Conservation (phyloP, 2,329 filamentous ascomycete genomes). For the Lithohypha guttulata region DNA sequence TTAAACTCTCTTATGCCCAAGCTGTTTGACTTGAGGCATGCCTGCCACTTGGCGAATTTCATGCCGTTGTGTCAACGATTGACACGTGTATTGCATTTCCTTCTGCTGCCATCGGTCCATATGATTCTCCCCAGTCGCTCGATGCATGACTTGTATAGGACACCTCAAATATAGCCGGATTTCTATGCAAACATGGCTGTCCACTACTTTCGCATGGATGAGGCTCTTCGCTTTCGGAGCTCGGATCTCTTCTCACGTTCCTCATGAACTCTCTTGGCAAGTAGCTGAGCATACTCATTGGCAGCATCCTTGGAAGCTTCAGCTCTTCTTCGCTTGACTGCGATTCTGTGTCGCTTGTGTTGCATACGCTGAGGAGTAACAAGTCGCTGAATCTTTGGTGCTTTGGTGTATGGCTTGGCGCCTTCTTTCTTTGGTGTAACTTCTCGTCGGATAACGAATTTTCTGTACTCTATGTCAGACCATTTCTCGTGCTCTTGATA, state of each 20-base stretch:
- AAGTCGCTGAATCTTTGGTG: constrained; percentile 98
- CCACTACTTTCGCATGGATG: constrained; percentile 80
- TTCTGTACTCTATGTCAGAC: constrained; percentile 65
- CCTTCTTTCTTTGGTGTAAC: constrained; percentile 95
- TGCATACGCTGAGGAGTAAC: constrained; percentile 99
- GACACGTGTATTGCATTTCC: not conserved
- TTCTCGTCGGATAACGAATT: constrained; percentile 99
- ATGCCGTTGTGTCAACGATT: not conserved
- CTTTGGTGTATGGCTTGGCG: constrained; percentile 98
- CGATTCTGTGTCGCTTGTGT: constrained; percentile 97
- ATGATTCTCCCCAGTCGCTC: no score
- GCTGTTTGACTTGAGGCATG: not conserved
- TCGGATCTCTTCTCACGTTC: constrained; percentile 90
- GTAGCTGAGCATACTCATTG: constrained; percentile 89
- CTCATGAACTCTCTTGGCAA: constrained; percentile 95
- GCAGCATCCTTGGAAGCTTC: constrained; percentile 99
- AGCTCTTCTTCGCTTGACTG: constrained; percentile 94
- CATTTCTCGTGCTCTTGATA: constrained; percentile 5
- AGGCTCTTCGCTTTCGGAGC: constrained; percentile 91
- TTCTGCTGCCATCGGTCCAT: no score
- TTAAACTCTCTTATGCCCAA: not conserved
- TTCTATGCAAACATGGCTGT: no score
- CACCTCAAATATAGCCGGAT: no score
- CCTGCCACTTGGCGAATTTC: not conserved
- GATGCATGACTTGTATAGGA: no score